Conservation (phyloP, 1,139 yeast genomes). For the Tardiomyces blankii region DNA sequence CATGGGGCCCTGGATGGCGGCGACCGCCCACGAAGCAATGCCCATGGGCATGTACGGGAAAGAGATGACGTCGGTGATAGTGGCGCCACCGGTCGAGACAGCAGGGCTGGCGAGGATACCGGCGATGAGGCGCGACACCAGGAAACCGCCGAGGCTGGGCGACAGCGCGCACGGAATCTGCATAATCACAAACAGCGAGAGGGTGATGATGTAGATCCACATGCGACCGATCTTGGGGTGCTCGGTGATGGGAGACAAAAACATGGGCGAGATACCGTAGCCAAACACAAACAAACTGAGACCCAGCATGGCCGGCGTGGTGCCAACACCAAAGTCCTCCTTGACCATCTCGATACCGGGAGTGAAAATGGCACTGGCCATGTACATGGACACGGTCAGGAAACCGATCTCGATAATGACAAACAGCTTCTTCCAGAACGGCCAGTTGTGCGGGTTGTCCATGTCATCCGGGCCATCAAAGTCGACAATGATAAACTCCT, state of each 20-base stretch:
- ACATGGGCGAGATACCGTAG: conserved; percentile 40
- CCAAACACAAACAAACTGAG: conserved; percentile 44
- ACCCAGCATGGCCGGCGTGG: conserved; percentile 28
- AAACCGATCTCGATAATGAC: background rate
- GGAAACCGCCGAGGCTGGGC: conserved; percentile 34
- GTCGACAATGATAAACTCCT: conserved; percentile 28
- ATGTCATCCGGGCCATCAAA: conserved; percentile 45
- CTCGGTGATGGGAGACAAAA: conserved; percentile 42
- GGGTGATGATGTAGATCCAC: conserved; percentile 34
- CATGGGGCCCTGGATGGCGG: conserved; percentile 49
- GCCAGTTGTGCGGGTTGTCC: conserved; percentile 38
- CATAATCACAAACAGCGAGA: conserved; percentile 40
- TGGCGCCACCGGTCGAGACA: conserved; percentile 78
- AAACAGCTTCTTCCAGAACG: conserved; percentile 15
- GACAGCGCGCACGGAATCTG: conserved; percentile 40
- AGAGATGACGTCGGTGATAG: conserved; percentile 46
- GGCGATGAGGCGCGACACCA: conserved; percentile 65
- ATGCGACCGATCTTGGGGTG: conserved; percentile 38
- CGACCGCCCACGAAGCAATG: conserved; percentile 39
- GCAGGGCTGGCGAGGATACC: conserved; percentile 82
- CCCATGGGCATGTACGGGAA: conserved; percentile 10
- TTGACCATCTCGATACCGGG: conserved; percentile 31
- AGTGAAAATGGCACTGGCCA: conserved; percentile 13
- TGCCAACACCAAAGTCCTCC: conserved; percentile 38
- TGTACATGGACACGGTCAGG: conserved; percentile 24